These are phyloP conservation scores for Agrocybe pediades DNA, from an alignment of 768 basidiomycete genomes.

Conservation along the genomic window DNA sequence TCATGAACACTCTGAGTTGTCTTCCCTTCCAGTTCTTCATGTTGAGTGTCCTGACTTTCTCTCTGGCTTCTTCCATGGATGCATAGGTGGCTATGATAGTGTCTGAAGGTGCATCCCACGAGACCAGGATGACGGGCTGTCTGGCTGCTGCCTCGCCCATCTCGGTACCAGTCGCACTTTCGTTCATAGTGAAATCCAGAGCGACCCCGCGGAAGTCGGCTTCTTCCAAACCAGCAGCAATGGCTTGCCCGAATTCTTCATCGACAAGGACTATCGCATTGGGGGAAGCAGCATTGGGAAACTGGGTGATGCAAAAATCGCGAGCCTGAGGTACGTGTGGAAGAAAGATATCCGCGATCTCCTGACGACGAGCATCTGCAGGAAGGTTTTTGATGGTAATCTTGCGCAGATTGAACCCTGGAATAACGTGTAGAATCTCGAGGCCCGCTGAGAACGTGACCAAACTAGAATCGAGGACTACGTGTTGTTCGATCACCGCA, in stretches of 20 bases:
- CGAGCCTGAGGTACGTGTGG: conserved; percentile 42
- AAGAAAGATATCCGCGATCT: conserved; percentile 44
- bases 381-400: conserved; percentile 51
- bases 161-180: conserved; percentile 37
- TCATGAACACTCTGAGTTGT: conserved; percentile 48
- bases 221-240: conserved; percentile 48
- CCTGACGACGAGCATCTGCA: conserved; percentile 32
- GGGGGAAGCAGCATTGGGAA: conserved; percentile 21
- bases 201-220: conserved; percentile 45
- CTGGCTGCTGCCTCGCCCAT: conserved; percentile 40
- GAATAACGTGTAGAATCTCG: conserved; percentile 41
- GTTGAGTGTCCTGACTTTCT: conserved; percentile 39
- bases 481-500: conserved; percentile 37
- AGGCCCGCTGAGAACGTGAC: conserved; percentile 54
- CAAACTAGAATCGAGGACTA: conserved; percentile 49
- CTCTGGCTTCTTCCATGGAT: conserved; percentile 29
- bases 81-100: conserved; percentile 47
- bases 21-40: conserved; percentile 37
- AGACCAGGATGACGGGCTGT: conserved; percentile 44
- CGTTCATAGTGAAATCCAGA: conserved; percentile 43
- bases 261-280: conserved; percentile 48
- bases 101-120: conserved; percentile 52
- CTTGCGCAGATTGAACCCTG: conserved; percentile 55
- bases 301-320: conserved; percentile 27
- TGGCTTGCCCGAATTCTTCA: conserved; percentile 37